phyloP scores from a whole-genome alignment of 1,284 basidiomycete species.

The Tremellales sp. region DNA sequence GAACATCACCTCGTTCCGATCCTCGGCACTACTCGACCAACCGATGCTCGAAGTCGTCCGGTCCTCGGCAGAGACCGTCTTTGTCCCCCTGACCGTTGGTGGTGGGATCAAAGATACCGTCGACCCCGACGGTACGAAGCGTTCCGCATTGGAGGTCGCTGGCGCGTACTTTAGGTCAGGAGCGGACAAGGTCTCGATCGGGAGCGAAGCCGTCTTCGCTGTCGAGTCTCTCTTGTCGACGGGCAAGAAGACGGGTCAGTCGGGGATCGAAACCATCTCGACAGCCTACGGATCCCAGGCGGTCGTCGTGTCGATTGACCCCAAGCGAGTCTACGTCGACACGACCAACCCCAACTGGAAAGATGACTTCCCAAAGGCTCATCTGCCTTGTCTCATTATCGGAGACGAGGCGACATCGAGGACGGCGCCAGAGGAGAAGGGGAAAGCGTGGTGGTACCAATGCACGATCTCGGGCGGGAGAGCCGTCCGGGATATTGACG shows the following conservation, averaged over 20 bases:
- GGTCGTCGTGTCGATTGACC: constrained; percentile 97
- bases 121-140: constrained; percentile 89
- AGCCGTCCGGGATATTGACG: constrained; percentile 82
- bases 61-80: constrained; percentile 82
- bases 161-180: constrained; percentile 95
- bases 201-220: constrained; percentile 89
- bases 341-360: constrained; percentile 58
- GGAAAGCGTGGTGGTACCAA: constrained; percentile 96
- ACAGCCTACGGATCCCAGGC: constrained; percentile 91
- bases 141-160: constrained; percentile 87
- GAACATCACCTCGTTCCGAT: constrained; percentile 99
- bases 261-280: constrained; percentile 91
- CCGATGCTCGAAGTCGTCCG: constrained; percentile 97
- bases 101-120: constrained; percentile 96
- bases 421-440: constrained; percentile 57
- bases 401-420: constrained; percentile 53
- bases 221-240: constrained; percentile 73
- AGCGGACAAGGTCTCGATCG: constrained; percentile 92
- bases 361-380: constrained; percentile 58
- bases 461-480: constrained; percentile 95
- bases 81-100: constrained; percentile 97
- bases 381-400: constrained; percentile 40
- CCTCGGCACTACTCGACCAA: constrained; percentile 90
- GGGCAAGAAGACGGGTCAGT: constrained; percentile 53
- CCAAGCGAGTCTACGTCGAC: constrained; percentile 80